Evolutionary conservation across 2,329 filamentous ascomycete genomes (phyloP).

Genomic region (Fusarium fujikuroi): DNA sequence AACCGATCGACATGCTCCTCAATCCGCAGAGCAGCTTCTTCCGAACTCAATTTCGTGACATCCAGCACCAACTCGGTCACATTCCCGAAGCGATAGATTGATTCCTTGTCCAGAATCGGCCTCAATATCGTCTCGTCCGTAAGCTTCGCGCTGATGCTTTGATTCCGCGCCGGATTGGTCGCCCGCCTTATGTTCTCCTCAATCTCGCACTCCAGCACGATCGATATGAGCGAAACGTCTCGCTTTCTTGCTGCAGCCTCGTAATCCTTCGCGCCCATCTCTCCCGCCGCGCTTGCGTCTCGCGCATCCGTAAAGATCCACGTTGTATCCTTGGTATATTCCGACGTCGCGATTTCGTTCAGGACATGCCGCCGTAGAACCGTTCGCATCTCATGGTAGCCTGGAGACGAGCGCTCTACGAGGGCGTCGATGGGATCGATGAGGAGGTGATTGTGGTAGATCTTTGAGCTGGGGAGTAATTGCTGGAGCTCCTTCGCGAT

Average conservation of each 20-base stretch:
- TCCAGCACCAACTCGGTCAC: background rate
- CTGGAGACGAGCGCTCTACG: background rate
- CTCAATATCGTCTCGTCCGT: background rate
- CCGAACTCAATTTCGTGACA: background rate
- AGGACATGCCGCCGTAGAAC: background rate
- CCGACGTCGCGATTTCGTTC: background rate
- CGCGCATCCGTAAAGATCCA: background rate
- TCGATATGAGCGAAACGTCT: background rate
- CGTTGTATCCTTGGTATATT: background rate
- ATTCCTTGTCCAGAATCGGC: background rate
- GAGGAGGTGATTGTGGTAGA: background rate
- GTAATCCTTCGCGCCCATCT: background rate
- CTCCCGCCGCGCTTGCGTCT: background rate
- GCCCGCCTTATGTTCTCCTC: background rate
- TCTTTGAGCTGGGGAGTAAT: background rate
- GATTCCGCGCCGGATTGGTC: rapidly evolving
- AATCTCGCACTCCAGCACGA: background rate
- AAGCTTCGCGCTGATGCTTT: rapidly evolving
- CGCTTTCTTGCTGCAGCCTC: rapidly evolving
- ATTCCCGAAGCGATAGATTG: background rate
- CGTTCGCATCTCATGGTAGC: background rate
- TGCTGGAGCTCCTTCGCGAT: background rate
- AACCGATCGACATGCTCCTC: background rate
- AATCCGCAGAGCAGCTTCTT: background rate
- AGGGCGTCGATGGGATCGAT: background rate